Evolutionary conservation across 2,329 filamentous ascomycete genomes (phyloP), one percentile per base, ranked within the genome.

Genomic region (Phaeosphaeriaceae sp.): DNA sequence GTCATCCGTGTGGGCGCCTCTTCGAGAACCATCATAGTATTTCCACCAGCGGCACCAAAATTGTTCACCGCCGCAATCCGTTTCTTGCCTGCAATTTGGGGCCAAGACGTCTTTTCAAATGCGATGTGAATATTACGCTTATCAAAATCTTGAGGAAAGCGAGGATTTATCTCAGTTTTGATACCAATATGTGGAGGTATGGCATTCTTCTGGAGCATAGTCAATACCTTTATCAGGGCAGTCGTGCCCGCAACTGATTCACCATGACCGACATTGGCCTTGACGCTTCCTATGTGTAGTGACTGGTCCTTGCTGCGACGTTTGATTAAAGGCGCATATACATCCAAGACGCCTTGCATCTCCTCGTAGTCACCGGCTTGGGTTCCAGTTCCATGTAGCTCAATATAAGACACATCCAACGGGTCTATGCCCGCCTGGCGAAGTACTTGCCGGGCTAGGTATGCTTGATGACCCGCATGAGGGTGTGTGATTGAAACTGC

Each of bases 381-480:
- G 0, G 90, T 96, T 20, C 91, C 91, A 2, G 91, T 96, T 11
- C 89, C 91, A 70, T 96, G 90, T 86, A 94, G 91, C 74, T 95
- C 91, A 7, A 96, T 86, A 65, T 93, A 95, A 71, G 86, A 86
- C 38, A 96, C 82, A 54, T 92, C 88, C 41, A 85, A 81, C 1
- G 90, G 87, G 63, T 92, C 86, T 15, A 94, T 81, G 50, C 87
- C 87, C 33, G 88, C 86, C 33, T 89, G 83, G 39, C 87, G 82
- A 1, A 94, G 78, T 8, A 23, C 21, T 23, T 23, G 21, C 5
- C 21, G 23, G 16, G 51, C 63, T 4, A 67, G 36, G 18, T 46
- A 47, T 3, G 42, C 18, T 37, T 72, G 67, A 6, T 58, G 48
- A 3, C 52, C 59, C 7, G 50, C 61, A 46, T 67, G 63, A 0